Conservation (phyloP, 2,329 filamentous ascomycete genomes). For the Calonectria leucothoes region DNA sequence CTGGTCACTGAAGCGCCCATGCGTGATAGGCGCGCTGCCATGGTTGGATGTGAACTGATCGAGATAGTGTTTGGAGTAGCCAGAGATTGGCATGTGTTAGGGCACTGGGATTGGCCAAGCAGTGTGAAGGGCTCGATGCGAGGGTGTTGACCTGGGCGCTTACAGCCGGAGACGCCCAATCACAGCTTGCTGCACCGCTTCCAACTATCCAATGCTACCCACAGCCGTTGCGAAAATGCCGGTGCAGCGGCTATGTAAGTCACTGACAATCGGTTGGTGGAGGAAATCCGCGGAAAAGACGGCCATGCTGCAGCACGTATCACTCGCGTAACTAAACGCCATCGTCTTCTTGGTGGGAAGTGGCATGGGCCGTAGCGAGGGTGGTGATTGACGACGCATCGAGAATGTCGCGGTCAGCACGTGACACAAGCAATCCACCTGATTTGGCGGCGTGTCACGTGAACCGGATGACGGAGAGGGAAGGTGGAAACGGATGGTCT, state of each 20-base stretch:
- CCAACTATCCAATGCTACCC: slow-evolving; percentile 26
- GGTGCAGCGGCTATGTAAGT: slow-evolving; percentile 36
- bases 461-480: neutral
- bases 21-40: slow-evolving; percentile 39
- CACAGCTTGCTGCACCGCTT: slow-evolving; percentile 3
- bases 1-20: slow-evolving; percentile 35
- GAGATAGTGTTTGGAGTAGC: slow-evolving; percentile 20
- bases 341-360: neutral
- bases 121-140: slow-evolving; percentile 6
- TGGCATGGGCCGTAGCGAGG: neutral
- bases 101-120: slow-evolving; percentile 32
- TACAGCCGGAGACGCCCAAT: slow-evolving; percentile 34
- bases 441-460: neutral
- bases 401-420: neutral
- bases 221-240: slow-evolving; percentile 25
- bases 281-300: slow-evolving; percentile 8
- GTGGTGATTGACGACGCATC: neutral
- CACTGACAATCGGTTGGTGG: slow-evolving; percentile 12
- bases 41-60: slow-evolving; percentile 21
- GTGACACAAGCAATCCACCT: neutral
- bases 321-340: slow-evolving; percentile 10
- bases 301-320: slow-evolving; percentile 1
- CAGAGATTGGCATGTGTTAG: slow-evolving; percentile 28
- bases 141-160: slow-evolving; percentile 35
- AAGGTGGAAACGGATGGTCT: neutral